These are phyloP conservation scores for Didymella exigua DNA, from an alignment of 2,329 filamentous ascomycete genomes.

Conservation along the genomic window DNA sequence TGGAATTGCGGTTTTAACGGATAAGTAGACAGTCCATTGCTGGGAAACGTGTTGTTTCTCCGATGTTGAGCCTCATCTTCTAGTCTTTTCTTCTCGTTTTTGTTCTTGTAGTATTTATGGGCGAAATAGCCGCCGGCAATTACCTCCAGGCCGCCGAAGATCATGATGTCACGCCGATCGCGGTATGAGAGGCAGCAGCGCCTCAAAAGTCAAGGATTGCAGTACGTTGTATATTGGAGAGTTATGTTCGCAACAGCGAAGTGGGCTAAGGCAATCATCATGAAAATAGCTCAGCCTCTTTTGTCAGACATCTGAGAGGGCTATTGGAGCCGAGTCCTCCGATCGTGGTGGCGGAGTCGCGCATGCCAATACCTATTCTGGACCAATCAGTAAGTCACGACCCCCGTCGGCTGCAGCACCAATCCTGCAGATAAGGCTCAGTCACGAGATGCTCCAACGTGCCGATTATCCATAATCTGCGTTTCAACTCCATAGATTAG, in stretches of 20 bases:
- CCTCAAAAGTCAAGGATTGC: background rate
- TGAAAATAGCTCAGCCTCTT: slow-evolving; percentile 30
- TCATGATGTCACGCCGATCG: slow-evolving; percentile 36
- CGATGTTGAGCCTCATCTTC: slow-evolving; percentile 33
- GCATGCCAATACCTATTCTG: background rate
- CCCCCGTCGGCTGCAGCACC: background rate
- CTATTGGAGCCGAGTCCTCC: slow-evolving; percentile 29
- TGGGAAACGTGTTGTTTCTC: slow-evolving; percentile 39
- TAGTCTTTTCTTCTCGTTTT: slow-evolving; percentile 39
- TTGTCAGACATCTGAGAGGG: slow-evolving; percentile 22
- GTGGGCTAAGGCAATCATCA: slow-evolving; percentile 28
- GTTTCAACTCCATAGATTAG: background rate
- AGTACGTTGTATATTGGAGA: background rate
- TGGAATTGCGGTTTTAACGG: slow-evolving; percentile 16
- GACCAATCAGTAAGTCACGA: slow-evolving; percentile 7
- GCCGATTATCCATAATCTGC: background rate
- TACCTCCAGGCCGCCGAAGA: slow-evolving; percentile 48
- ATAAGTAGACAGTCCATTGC: slow-evolving; percentile 23
- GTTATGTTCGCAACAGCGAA: slow-evolving; percentile 1
- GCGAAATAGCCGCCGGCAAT: slow-evolving; percentile 44
- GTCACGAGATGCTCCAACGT: background rate
- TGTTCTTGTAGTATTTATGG: slow-evolving; percentile 45
- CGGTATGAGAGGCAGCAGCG: background rate
- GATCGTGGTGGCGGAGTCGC: slow-evolving; percentile 33
- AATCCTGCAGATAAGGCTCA: background rate